Conservation (phyloP, 2,329 filamentous ascomycete genomes). For the Exophiala dermatitidis region DNA sequence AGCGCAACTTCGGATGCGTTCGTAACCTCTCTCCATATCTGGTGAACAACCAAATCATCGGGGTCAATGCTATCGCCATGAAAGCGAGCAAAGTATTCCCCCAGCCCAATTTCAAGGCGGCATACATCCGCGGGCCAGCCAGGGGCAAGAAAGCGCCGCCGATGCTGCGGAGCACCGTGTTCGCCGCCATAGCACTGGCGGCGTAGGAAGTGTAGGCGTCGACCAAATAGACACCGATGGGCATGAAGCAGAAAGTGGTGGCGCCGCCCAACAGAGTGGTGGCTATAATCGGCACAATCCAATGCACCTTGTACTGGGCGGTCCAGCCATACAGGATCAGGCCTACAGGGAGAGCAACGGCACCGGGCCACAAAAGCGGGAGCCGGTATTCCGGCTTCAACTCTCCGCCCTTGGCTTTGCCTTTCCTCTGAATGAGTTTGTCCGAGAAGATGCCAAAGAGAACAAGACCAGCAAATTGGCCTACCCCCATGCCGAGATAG, state of each 20-base stretch:
- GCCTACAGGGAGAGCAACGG: conserved; percentile 47
- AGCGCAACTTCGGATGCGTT: background rate
- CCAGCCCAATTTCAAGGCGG: background rate
- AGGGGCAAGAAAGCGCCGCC: conserved; percentile 55
- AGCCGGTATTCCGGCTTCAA: conserved; percentile 45
- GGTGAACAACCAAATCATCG: background rate
- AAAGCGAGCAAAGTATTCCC: background rate
- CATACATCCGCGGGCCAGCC: conserved; percentile 36
- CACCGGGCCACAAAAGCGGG: conserved; percentile 50
- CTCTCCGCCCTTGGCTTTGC: conserved; percentile 34
- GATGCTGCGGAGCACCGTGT: conserved; percentile 50
- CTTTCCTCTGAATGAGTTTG: conserved; percentile 28
- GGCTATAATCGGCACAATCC: conserved; percentile 56
- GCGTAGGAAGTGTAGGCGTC: conserved; percentile 46
- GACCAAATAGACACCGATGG: conserved; percentile 47
- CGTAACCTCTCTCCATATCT: background rate
- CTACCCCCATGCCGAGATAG: conserved; percentile 45
- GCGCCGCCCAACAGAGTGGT: conserved; percentile 50
- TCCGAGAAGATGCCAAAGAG: conserved; percentile 34
- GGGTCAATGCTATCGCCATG: background rate
- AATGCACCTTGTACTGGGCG: conserved; percentile 47
- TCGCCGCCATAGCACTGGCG: conserved; percentile 47
- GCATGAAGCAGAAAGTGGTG: conserved; percentile 47
- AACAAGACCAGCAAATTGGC: conserved; percentile 32
- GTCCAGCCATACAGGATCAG: conserved; percentile 56